These are phyloP conservation scores for Stemphylium beticola DNA, from an alignment of 2,329 filamentous ascomycete genomes.

Conservation along the genomic window DNA sequence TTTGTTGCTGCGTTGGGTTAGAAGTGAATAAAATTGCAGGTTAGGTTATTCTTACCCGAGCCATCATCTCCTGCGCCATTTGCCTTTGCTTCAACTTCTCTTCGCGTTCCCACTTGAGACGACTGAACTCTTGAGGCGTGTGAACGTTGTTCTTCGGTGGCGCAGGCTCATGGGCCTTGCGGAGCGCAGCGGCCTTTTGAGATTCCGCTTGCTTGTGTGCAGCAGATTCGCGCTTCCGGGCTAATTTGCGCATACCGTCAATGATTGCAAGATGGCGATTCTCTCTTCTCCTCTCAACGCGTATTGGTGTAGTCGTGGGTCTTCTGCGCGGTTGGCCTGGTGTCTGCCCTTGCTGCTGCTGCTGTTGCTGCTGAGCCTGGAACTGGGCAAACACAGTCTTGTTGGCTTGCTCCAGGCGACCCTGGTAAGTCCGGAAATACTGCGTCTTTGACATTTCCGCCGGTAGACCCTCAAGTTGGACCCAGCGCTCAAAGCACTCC, in stretches of 20 bases:
- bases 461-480: conserved; percentile 86
- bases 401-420: conserved; percentile 67
- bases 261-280: conserved; percentile 87
- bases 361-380: conserved; percentile 59
- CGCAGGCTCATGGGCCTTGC: conserved; percentile 77
- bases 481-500: conserved; percentile 99
- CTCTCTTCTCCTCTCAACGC: conserved; percentile 85
- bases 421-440: conserved; percentile 82
- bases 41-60: conserved; percentile 49
- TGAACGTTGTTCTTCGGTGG: conserved; percentile 66
- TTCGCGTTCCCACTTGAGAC: conserved; percentile 86
- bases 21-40: background rate
- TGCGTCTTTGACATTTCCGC: conserved; percentile 93
- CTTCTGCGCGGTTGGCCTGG: conserved; percentile 65
- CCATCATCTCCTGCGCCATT: conserved; percentile 61
- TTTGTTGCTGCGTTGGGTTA: conserved; percentile 40
- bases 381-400: conserved; percentile 64
- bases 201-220: conserved; percentile 86
- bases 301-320: conserved; percentile 72
- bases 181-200: conserved; percentile 72
- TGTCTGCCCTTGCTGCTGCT: conserved; percentile 62
- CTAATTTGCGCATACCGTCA: conserved; percentile 92
- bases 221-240: conserved; percentile 88
- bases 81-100: conserved; percentile 65
- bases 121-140: conserved; percentile 89